A percentile compares a stretch with the other conserved stretches of the same genome.
Evolutionary conservation across 768 basidiomycete species (phyloP).

Genomic region (Phylloporus sp.): DNA sequence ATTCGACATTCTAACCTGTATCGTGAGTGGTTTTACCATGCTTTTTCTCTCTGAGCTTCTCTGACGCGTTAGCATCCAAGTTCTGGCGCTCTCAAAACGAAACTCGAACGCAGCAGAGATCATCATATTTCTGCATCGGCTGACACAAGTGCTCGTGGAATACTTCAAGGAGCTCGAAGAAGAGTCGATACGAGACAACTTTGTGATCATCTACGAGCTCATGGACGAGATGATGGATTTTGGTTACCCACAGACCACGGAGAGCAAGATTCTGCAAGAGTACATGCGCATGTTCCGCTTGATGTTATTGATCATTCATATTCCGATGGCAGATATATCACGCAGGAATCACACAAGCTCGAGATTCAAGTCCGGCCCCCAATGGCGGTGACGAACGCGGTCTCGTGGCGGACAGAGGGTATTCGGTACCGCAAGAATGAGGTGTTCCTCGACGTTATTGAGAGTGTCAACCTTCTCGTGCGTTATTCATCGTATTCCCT

Average conservation of each 20-base stretch:
- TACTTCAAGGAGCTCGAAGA: constrained; percentile 99
- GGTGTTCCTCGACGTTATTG: constrained; percentile 97
- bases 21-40: constrained; percentile 47
- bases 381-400: constrained; percentile 96
- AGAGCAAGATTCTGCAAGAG: constrained; percentile 99
- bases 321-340: constrained; percentile 71
- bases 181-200: constrained; percentile 98
- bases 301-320: not conserved
- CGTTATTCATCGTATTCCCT: too few relatives aligned
- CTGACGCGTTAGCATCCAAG: constrained; percentile 37
- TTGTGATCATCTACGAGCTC: constrained; percentile 98
- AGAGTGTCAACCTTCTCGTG: constrained; percentile 94
- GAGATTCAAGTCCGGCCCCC: constrained; percentile 91
- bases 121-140: constrained; percentile 92
- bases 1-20: constrained; percentile 98
- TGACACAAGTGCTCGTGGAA: constrained; percentile 89
- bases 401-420: constrained; percentile 97
- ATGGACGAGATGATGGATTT: constrained; percentile 99
- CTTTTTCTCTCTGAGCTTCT: not conserved
- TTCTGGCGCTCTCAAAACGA: constrained; percentile 91
- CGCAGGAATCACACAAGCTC: constrained; percentile 96
- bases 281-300: constrained; percentile 34
- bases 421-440: constrained; percentile 98
- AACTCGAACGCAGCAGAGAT: constrained; percentile 96
- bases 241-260: constrained; percentile 97